Base-by-base conservation (phyloP, 179 eudicot genomes). In the Patellifolia procumbens region DNA sequence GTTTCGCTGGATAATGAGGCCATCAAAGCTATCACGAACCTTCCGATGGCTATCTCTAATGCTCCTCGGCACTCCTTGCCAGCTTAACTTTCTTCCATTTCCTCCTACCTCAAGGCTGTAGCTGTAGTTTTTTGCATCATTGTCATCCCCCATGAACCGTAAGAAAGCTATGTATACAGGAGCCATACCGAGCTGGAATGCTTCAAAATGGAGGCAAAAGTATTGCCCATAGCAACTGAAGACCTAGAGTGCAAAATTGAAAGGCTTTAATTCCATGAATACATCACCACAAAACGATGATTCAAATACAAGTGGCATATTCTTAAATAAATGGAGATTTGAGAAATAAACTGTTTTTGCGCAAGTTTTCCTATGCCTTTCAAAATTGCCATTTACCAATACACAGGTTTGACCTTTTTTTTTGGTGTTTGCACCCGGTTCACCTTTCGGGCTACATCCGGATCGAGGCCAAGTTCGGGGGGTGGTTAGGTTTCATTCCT, bases 191-290 rank as follows among this genome's bases (percentile, higher is more conserved):
- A 83, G 85, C 73, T 76, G 83, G 66, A 86, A 86, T n/a, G 88
- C 86, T 74, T 85, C 88, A 42, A 84, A 84, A 74, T 92, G 97
- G 55, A 91, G 88, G 76, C 95, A 90, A 79, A 90, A 90, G 65
- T 87, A 87, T 77, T 87, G 88, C 81, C 91, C 95, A 80, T 83
- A 92, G 80, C 95, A 90, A 76, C 93, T 92, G 76, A 92, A 92
- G 7, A 92, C 93, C 97, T 92, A 68, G 28, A 69, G 35, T 13
- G 24, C 69, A 26, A 31, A 20, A 22, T 56, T 62, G 16, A 51
- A 52, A 70, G 34, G 65, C 4, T 31, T 72, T 43, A 81, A 9
- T 9, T 20, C 19, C 34, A 63, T n/a, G 55, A 26, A 43, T 68
- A 32, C 24, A n/a, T 20, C 43, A 16, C 15, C 2, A 8, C 43